A percentile compares a stretch with the other conserved stretches of the same genome.
Conservation (phyloP, 2,329 filamentous ascomycete species). For the Phaeoacremonium minimum region DNA sequence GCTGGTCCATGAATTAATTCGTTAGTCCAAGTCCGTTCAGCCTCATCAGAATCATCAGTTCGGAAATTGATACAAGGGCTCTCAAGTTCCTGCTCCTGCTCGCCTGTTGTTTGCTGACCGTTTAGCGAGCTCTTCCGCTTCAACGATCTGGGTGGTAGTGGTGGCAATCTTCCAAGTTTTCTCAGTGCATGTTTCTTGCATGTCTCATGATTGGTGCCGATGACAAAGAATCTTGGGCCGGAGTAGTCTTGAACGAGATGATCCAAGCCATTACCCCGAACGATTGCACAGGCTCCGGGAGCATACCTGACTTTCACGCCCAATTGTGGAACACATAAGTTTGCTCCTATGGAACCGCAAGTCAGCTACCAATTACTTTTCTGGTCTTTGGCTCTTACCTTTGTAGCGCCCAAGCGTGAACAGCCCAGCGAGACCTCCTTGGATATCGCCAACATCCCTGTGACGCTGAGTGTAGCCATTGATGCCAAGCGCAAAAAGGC, state of each 20-base stretch:
- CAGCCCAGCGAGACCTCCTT: conserved; percentile 7
- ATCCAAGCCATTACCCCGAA: conserved; percentile 9
- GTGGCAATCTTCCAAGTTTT: conserved; percentile 2
- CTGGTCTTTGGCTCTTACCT: too few relatives aligned
- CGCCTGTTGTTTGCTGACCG: too few relatives aligned
- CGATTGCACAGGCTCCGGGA: conserved; percentile 11
- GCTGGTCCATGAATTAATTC: too few relatives aligned
- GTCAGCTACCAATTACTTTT: too few relatives aligned
- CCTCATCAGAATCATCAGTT: too few relatives aligned
- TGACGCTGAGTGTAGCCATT: conserved; percentile 11
- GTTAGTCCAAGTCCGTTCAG: too few relatives aligned
- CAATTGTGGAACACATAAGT: conserved; percentile 12
- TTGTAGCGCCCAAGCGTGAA: conserved; percentile 7
- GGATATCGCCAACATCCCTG: conserved; percentile 7
- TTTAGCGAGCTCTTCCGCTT: too few relatives aligned
- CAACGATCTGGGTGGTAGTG: background rate
- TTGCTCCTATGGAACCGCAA: background rate
- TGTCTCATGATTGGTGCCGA: conserved; percentile 13
- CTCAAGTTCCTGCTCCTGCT: too few relatives aligned
- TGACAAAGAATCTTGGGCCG: conserved; percentile 11
- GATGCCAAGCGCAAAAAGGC: conserved; percentile 10
- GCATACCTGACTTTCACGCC: conserved; percentile 10
- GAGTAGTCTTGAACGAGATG: conserved; percentile 11
- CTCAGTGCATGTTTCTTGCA: conserved; percentile 2
- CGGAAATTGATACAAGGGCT: too few relatives aligned